Evolutionary conservation across 352 stramenopile species (phyloP).

Genomic region (Lagenidium giganteum): DNA sequence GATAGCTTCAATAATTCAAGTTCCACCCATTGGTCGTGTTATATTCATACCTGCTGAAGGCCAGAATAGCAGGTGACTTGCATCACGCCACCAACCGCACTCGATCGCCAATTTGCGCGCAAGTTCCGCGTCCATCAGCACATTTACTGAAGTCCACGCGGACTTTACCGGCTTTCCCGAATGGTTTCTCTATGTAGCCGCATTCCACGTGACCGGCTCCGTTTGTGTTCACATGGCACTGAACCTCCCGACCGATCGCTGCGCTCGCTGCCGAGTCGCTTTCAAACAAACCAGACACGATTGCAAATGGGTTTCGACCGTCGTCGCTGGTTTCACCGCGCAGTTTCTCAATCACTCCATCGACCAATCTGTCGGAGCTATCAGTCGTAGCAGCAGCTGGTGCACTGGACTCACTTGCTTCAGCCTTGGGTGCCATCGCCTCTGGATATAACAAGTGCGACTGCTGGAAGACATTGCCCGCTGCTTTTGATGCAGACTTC

Average conservation of each 20-base stretch:
- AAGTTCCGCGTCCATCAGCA: neutral
- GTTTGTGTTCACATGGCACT: constrained; percentile 9
- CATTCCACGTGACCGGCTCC: constrained; percentile 14
- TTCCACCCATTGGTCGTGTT: no score
- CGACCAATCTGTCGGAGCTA: neutral
- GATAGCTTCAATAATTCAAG: no score
- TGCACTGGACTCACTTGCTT: no score
- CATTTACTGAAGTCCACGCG: constrained; percentile 35
- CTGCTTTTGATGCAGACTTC: no score
- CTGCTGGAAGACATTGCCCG: no score
- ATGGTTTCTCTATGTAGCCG: constrained; percentile 60
- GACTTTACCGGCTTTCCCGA: constrained; percentile 76
- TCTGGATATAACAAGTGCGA: no score
- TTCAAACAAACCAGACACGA: constrained; percentile 51
- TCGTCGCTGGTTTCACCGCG: constrained; percentile 64
- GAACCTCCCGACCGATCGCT: constrained; percentile 21
- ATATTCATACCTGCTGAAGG: no score
- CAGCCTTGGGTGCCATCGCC: no score
- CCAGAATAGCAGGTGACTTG: no score
- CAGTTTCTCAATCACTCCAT: constrained; percentile 48
- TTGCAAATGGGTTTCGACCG: constrained; percentile 56
- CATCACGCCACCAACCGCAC: no score
- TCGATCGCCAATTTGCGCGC: neutral
- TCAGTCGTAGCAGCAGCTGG: no score
- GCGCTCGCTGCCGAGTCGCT: constrained; percentile 34